These are phyloP conservation scores for Berkeleyomyces basicola DNA, from an alignment of 2,329 filamentous ascomycete genomes.

Conservation along the genomic window DNA sequence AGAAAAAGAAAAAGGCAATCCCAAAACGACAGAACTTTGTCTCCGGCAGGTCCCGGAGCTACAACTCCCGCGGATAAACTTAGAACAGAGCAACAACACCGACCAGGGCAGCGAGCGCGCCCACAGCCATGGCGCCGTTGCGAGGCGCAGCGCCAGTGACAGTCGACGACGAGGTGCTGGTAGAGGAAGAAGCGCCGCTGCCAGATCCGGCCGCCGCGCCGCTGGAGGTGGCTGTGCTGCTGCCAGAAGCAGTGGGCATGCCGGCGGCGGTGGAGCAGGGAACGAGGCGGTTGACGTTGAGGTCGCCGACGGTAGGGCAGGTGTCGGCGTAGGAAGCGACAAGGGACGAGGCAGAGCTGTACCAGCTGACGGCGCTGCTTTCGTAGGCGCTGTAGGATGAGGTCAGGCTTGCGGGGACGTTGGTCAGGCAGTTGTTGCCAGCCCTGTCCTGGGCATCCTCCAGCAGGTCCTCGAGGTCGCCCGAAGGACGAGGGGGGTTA, in stretches of 20 bases:
- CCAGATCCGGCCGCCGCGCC: not conserved
- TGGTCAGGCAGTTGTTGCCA: slow-evolving; percentile 22
- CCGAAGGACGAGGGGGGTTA: slow-evolving; percentile 10
- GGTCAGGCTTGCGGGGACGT: slow-evolving; percentile 19
- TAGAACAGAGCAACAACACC: slow-evolving; percentile 17
- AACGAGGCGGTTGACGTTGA: not conserved
- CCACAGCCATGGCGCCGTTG: slow-evolving; percentile 15
- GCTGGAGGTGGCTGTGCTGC: not conserved
- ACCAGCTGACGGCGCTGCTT: slow-evolving; percentile 20
- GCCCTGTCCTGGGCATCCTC: slow-evolving; percentile 16
- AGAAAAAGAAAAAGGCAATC: not conserved
- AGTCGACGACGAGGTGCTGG: not conserved
- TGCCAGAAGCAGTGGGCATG: not conserved
- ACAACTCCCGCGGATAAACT: not conserved
- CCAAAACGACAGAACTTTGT: not conserved
- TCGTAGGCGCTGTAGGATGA: slow-evolving; percentile 21
- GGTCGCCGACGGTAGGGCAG: slow-evolving; percentile 7
- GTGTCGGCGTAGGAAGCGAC: slow-evolving; percentile 5
- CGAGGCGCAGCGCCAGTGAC: not conserved
- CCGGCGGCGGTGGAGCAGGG: slow-evolving; percentile 10
- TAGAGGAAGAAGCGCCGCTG: not conserved
- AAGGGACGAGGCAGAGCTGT: slow-evolving; percentile 17
- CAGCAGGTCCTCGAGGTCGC: slow-evolving; percentile 14
- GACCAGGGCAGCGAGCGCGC: slow-evolving; percentile 18
- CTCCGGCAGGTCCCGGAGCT: no score